Base-by-base conservation (phyloP, 805 yeast genomes). In the Candida koratica region DNA sequence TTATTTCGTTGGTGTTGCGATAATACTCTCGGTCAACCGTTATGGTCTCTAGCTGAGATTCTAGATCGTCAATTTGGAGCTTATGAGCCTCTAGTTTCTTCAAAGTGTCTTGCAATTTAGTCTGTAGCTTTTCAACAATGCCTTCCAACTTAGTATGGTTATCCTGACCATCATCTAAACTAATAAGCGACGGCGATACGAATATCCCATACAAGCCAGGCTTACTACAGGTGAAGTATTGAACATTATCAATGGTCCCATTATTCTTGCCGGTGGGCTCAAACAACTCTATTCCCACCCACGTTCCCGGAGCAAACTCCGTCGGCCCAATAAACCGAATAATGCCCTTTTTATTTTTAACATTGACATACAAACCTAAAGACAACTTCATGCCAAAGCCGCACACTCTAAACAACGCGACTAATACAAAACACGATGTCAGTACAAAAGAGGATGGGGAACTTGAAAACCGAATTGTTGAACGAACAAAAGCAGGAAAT, bases 401-500 rank as follows among this genome's bases (percentile, higher is more conserved):
- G 17, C 17, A n/a, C n/a, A n/a, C n/a, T n/a, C n/a, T n/a, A n/a
- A n/a, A n/a, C n/a, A n/a, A n/a, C n/a, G n/a, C n/a, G n/a, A n/a
- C 16, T 17, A 19, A 14, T 6, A 9, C 7, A n/a, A n/a, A n/a
- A n/a, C 5, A 32, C 9, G 10, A 32, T 32, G 35, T 29, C 32
- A 19, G 17, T 13, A 5, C 32, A 18, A 13, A 29, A 29, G 10
- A 29, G 32, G 12, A 8, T 29, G 14, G 32, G 32, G 5, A 29
- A 29, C 17, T 17, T 29, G 6, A 77, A 75, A 48, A 68, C 67
- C 28, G 95, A 86, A 49, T 67, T 88, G 27, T 64, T 85, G 41
- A 86, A 84, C 38, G 96, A 88, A 50, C 95, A 88, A 55, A 83
- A 82, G 47, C 93, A 84, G 52, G 96, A 90, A 55, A 86, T 89